phyloP scores from a whole-genome alignment of 2,329 filamentous ascomycete species.

The Aspergillus costaricaensis region DNA sequence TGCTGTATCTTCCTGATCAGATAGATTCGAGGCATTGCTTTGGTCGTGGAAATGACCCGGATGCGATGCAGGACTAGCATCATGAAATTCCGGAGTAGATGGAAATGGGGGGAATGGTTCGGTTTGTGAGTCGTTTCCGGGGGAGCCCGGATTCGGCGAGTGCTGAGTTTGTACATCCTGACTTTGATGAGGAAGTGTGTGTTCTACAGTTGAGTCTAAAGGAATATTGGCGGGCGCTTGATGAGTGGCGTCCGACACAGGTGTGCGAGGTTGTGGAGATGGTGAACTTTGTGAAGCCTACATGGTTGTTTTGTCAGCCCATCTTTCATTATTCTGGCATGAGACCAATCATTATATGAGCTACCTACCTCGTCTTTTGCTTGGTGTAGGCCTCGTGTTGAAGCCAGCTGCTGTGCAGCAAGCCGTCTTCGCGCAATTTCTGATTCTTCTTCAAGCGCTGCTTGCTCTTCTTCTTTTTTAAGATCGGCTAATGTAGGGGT shows the following conservation, averaged over 20 bases:
- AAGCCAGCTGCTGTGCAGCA: constrained; percentile 58
- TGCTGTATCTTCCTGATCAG: background rate
- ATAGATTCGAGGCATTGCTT: background rate
- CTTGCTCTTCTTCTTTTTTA: constrained; percentile 58
- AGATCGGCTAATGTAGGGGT: constrained; percentile 57
- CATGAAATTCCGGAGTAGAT: constrained; percentile 3
- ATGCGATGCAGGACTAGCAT: constrained; percentile 5
- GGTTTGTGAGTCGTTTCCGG: constrained; percentile 23
- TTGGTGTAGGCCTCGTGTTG: constrained; percentile 53
- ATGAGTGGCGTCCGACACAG: constrained; percentile 8
- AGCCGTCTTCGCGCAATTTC: constrained; percentile 56
- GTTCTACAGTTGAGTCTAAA: constrained; percentile 17
- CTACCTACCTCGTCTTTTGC: constrained; percentile 33
- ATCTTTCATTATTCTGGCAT: background rate
- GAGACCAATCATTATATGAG: background rate
- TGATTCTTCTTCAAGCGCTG: constrained; percentile 58
- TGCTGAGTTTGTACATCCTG: constrained; percentile 5
- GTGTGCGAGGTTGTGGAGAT: constrained; percentile 13
- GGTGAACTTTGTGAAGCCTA: background rate
- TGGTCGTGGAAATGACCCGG: constrained; percentile 3
- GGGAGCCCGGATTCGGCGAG: constrained; percentile 16
- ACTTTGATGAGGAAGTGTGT: background rate
- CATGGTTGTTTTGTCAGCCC: constrained; percentile 6
- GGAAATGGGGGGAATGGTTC: constrained; percentile 42
- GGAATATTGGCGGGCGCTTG: constrained; percentile 13